These are phyloP conservation scores for Sanghuangporus sanghuang DNA, from an alignment of 1,284 basidiomycete genomes.

Conservation along the genomic window DNA sequence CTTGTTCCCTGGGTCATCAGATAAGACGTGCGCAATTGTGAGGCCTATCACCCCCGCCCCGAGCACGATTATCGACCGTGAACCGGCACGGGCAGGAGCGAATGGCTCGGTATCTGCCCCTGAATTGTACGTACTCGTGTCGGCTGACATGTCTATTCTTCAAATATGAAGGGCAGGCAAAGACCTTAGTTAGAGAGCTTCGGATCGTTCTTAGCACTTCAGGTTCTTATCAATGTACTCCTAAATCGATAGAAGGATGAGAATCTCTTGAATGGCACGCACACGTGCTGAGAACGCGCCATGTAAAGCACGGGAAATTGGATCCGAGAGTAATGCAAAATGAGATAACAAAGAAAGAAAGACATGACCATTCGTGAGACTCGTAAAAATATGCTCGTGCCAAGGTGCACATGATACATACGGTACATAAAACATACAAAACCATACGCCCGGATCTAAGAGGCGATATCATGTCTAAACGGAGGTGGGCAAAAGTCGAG, in stretches of 20 bases:
- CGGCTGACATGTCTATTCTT: constrained; percentile 2
- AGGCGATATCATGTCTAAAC: constrained; percentile 1
- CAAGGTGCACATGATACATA: constrained; percentile 3
- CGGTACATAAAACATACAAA: constrained; percentile 3
- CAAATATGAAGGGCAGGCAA: background rate
- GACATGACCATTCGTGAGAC: background rate
- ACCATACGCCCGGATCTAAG: background rate
- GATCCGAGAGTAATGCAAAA: background rate
- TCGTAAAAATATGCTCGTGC: background rate
- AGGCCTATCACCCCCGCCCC: constrained; percentile 50
- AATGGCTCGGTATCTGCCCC: background rate
- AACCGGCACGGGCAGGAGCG: background rate
- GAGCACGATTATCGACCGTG: constrained; percentile 36
- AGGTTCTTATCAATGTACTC: background rate
- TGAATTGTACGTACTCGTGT: background rate
- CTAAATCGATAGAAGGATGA: background rate
- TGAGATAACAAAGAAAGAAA: background rate
- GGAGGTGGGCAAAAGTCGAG: background rate
- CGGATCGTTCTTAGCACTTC: background rate
- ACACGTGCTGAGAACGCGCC: background rate
- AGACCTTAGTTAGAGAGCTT: background rate
- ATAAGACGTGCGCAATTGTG: constrained; percentile 37
- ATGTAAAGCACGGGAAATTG: background rate
- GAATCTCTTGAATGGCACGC: background rate
- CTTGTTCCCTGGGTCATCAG: constrained; percentile 30